Conservation (phyloP, 495 filamentous ascomycete species). For the Aeminium ludgeri region DNA sequence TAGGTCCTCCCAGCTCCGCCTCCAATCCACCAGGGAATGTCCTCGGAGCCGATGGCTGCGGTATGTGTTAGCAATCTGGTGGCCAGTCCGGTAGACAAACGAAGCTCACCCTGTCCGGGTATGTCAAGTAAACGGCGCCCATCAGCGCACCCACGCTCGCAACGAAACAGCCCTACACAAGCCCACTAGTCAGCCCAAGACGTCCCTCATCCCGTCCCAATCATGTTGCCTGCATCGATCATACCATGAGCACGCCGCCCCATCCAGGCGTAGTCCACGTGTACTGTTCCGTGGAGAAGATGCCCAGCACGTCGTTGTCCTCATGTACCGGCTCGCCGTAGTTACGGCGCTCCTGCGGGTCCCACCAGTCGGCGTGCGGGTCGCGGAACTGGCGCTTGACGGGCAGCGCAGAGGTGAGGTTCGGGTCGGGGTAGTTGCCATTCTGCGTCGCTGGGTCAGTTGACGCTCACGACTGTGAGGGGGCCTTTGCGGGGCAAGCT, state of each 20-base stretch:
- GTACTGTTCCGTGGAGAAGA: conserved; percentile 82
- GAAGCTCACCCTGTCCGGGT: conserved; percentile 51
- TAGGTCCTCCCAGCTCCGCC: conserved; percentile 63
- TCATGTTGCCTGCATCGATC: neutral
- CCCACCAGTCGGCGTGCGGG: conserved; percentile 91
- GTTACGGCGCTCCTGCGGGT: conserved; percentile 90
- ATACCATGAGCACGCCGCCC: conserved; percentile 46
- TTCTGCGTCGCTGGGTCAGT: conserved; percentile 39
- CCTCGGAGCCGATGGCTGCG: conserved; percentile 45
- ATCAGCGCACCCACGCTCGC: conserved; percentile 49
- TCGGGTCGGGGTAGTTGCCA: conserved; percentile 82
- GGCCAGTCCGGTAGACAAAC: neutral
- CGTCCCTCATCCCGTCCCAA: neutral
- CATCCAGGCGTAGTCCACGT: conserved; percentile 60
- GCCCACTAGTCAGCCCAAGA: neutral
- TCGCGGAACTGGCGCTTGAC: conserved; percentile 80
- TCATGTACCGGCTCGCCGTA: conserved; percentile 93
- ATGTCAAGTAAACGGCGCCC: conserved; percentile 50
- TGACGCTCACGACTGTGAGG: neutral
- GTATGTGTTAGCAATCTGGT: neutral
- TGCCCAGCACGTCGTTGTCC: conserved; percentile 86
- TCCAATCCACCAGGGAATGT: conserved; percentile 74
- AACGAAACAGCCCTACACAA: conserved; percentile 44
- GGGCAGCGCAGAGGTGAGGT: conserved; percentile 24
- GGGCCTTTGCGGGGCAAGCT: neutral